These are phyloP conservation scores for Chaetothyriales sp. DNA, from an alignment of 2,329 filamentous ascomycete species.

Conservation along the genomic window DNA sequence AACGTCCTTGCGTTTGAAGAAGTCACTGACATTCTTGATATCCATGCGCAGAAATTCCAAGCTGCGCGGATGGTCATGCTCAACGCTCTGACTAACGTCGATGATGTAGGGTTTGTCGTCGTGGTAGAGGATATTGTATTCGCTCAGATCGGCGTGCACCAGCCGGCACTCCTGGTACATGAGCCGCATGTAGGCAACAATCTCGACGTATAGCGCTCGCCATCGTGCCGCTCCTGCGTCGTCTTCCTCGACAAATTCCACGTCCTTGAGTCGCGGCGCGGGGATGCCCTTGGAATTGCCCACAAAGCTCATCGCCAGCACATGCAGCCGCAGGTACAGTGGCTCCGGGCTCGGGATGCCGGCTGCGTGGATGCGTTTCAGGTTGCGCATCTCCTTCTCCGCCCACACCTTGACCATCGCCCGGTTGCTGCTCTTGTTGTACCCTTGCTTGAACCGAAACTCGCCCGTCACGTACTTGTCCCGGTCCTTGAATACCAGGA, in stretches of 20 bases:
- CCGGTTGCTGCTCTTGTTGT: constrained; percentile 85
- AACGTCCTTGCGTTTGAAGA: constrained; percentile 75
- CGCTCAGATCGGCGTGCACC: constrained; percentile 90
- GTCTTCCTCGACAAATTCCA: constrained; percentile 54
- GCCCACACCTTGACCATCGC: constrained; percentile 99
- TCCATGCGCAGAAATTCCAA: constrained; percentile 95
- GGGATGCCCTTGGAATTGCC: constrained; percentile 76
- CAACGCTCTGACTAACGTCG: constrained; percentile 93
- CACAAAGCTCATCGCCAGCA: constrained; percentile 86
- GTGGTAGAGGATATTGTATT: constrained; percentile 95
- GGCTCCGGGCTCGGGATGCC: constrained; percentile 86
- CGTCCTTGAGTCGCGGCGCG: constrained; percentile 77
- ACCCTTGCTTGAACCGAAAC: constrained; percentile 76
- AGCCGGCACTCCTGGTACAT: constrained; percentile 86
- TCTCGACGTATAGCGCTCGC: constrained; percentile 63
- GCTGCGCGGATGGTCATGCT: constrained; percentile 85
- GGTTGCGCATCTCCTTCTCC: constrained; percentile 92
- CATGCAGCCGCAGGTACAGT: constrained; percentile 76
- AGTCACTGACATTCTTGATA: constrained; percentile 90
- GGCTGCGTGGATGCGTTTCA: constrained; percentile 66
- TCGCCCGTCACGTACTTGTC: constrained; percentile 93
- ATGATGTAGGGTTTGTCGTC: constrained; percentile 75
- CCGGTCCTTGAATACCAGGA: constrained; percentile 93
- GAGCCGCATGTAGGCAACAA: constrained; percentile 75
- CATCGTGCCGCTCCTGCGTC: constrained; percentile 48